These are phyloP conservation scores for Claviceps sp. DNA, from an alignment of 2,329 filamentous ascomycete genomes.

Conservation along the genomic window DNA sequence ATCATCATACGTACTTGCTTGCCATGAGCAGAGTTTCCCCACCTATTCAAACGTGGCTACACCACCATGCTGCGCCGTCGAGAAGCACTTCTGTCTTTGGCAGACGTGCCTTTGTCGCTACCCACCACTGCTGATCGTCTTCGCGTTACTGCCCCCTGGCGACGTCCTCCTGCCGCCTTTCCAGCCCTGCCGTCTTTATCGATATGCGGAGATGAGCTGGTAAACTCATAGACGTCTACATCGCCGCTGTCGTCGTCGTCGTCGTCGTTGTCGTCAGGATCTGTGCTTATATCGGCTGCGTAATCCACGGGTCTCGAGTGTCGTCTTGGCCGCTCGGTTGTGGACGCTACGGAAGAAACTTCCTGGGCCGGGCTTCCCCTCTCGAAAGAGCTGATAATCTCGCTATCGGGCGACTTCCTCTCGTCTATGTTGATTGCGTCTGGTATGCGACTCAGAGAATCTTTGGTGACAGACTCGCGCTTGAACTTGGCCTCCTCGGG, in stretches of 20 bases:
- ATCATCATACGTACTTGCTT: constrained; percentile 1
- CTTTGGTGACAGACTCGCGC: constrained; percentile 18
- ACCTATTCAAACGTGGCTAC: constrained; percentile 22
- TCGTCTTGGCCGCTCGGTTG: constrained; percentile 27
- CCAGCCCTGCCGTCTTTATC: constrained; percentile 17
- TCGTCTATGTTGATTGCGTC: constrained; percentile 2
- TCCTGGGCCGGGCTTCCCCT: constrained; percentile 22
- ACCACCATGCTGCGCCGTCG: constrained; percentile 48
- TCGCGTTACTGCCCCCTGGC: constrained; percentile 22
- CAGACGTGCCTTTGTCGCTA: constrained; percentile 20
- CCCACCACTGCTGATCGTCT: constrained; percentile 26
- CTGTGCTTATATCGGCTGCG: constrained; percentile 1
- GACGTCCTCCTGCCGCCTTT: constrained; percentile 15
- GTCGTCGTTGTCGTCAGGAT: constrained; percentile 2
- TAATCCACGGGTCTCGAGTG: constrained; percentile 13
- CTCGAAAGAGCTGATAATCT: constrained; percentile 27
- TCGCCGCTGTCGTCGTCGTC: constrained; percentile 11
- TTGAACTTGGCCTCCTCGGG: constrained; percentile 19
- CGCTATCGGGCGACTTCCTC: constrained; percentile 8
- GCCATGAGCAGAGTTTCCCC: background rate
- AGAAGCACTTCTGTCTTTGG: constrained; percentile 20
- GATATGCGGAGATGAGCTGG: constrained; percentile 29
- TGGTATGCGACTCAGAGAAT: constrained; percentile 19
- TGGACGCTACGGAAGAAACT: constrained; percentile 19
- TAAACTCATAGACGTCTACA: constrained; percentile 43